Conservation (phyloP, 768 basidiomycete species). For the Pleurotus tuber-regium region DNA sequence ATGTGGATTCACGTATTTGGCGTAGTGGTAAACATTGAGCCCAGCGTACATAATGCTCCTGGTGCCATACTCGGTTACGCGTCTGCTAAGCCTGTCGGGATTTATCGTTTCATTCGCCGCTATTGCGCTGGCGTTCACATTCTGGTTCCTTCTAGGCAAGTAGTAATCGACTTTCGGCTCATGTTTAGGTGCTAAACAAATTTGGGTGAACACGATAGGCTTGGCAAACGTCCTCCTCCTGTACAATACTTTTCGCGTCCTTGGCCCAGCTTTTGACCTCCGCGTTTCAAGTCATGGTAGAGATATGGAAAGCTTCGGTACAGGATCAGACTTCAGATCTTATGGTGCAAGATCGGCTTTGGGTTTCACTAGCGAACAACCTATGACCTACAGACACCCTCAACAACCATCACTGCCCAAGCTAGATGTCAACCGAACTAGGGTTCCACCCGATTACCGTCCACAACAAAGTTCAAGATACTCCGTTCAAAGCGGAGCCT, state of each 20-base stretch:
- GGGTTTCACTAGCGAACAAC: neutral
- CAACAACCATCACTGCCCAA: neutral
- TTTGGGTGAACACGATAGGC: too few relatives aligned
- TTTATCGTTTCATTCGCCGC: slow-evolving; percentile 42
- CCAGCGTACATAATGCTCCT: slow-evolving; percentile 59
- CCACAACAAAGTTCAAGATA: neutral
- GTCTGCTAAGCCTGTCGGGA: slow-evolving; percentile 47
- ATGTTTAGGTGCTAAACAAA: neutral
- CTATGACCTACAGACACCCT: too few relatives aligned
- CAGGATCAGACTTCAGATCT: slow-evolving; percentile 5
- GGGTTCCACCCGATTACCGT: neutral
- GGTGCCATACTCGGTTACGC: slow-evolving; percentile 56
- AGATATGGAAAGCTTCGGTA: slow-evolving; percentile 30
- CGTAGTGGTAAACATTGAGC: slow-evolving; percentile 56
- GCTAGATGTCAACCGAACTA: slow-evolving; percentile 17
- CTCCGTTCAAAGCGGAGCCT: slow-evolving; percentile 1
- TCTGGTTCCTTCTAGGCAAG: slow-evolving; percentile 56
- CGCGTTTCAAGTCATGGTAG: slow-evolving; percentile 24
- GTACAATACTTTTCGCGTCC: slow-evolving; percentile 64
- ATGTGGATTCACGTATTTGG: neutral
- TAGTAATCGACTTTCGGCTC: neutral
- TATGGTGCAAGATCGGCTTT: neutral
- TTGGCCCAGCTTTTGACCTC: slow-evolving; percentile 49
- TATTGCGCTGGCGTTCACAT: slow-evolving; percentile 48
- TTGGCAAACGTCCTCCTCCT: slow-evolving; percentile 64